A percentile compares a stretch with the other conserved stretches of the same genome.
Evolutionary conservation across 768 basidiomycete genomes (phyloP).

Genomic region (Kwoniella europaea): DNA sequence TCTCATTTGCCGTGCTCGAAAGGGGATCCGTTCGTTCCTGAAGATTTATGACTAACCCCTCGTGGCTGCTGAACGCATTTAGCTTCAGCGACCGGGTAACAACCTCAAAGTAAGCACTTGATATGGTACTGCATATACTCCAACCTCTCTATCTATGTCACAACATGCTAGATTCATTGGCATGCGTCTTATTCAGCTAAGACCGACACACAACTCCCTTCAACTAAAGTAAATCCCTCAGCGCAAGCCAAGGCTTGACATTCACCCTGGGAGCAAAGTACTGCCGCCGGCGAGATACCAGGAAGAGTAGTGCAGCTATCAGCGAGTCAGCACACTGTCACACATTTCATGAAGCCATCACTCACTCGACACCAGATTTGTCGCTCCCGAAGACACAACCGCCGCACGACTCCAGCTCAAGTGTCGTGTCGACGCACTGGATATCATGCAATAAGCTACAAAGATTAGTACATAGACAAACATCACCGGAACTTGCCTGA

Average conservation of each 20-base stretch:
- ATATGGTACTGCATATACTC: too few species aligned
- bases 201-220: background rate
- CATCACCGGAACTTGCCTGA: too few species aligned
- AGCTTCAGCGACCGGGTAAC: too few species aligned
- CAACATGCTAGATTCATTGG: background rate
- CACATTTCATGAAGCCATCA: background rate
- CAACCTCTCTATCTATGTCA: background rate
- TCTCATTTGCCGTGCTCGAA: background rate
- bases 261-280: background rate
- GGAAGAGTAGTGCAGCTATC: slow-evolving; percentile 1
- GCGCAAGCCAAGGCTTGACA: background rate
- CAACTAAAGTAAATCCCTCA: background rate
- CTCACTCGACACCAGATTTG: background rate
- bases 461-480: too few species aligned
- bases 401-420: slow-evolving; percentile 2
- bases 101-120: too few species aligned
- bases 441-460: background rate
- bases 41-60: background rate
- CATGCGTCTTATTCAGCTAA: background rate
- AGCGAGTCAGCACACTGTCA: background rate
- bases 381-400: background rate
- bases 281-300: background rate
- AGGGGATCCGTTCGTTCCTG: background rate
- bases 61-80: too few species aligned
- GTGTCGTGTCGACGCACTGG: slow-evolving; percentile 3